Percentiles rank a stretch among this genome's conserved stretches.
phyloP scores from a whole-genome alignment of 768 basidiomycete species.

The Royoungia palumana region DNA sequence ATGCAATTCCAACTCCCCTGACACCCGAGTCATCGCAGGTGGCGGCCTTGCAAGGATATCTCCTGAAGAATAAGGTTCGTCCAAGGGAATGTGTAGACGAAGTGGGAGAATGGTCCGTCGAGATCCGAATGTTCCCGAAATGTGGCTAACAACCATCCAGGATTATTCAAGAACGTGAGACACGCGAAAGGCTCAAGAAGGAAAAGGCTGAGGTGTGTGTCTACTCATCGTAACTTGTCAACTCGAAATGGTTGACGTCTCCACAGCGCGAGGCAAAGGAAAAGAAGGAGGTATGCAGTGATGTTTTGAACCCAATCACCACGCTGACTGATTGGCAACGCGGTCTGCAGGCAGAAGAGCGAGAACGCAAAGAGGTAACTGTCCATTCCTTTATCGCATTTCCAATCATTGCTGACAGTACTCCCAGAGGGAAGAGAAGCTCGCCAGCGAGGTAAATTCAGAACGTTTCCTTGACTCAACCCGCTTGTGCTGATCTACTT shows the following conservation, averaged over 20 bases:
- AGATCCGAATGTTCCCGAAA: slow-evolving; percentile 6
- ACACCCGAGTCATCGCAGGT: slow-evolving; percentile 44
- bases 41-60: slow-evolving; percentile 79
- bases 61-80: slow-evolving; percentile 88
- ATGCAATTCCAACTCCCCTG: background rate
- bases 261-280: slow-evolving; percentile 77
- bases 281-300: slow-evolving; percentile 55
- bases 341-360: slow-evolving; percentile 51
- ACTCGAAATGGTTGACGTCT: slow-evolving; percentile 3
- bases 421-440: slow-evolving; percentile 49
- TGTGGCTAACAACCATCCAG: slow-evolving; percentile 23
- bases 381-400: background rate
- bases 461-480: background rate
- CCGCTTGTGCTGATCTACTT: slow-evolving; percentile 19
- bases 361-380: slow-evolving; percentile 56
- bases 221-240: background rate
- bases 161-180: slow-evolving; percentile 77
- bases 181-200: slow-evolving; percentile 79
- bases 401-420: slow-evolving; percentile 4
- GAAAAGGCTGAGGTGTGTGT: slow-evolving; percentile 58
- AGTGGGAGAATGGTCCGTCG: slow-evolving; percentile 62
- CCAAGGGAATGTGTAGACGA: slow-evolving; percentile 83
- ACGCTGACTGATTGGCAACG: slow-evolving; percentile 1
- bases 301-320: background rate
- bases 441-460: slow-evolving; percentile 50